A percentile compares a stretch with the other conserved stretches of the same genome.
Conservation (phyloP, 2,329 filamentous ascomycete genomes). For the Colletotrichum sp. region DNA sequence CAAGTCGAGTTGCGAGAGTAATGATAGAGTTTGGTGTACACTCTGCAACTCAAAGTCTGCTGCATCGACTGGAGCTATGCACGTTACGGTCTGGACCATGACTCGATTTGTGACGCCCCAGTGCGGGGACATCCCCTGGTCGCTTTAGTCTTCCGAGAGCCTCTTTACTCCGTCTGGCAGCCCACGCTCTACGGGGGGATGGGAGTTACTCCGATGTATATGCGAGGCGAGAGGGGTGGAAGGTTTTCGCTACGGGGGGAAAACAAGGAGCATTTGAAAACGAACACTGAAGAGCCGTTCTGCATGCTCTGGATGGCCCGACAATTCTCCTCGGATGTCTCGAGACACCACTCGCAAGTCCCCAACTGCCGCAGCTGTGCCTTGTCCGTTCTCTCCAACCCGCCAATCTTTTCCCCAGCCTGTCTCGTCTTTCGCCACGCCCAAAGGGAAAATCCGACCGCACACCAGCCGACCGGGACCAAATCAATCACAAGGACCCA, state of each 20-base stretch:
- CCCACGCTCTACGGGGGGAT: background rate
- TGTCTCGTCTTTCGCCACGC: background rate
- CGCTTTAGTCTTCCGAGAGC: background rate
- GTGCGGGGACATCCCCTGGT: slow-evolving; percentile 7
- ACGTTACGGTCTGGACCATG: background rate
- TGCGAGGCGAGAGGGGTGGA: background rate
- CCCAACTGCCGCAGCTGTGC: background rate
- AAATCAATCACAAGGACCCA: background rate
- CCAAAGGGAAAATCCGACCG: background rate
- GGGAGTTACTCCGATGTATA: slow-evolving; percentile 12
- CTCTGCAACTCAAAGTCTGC: background rate
- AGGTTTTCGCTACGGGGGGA: background rate
- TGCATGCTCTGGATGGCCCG: background rate
- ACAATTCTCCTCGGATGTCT: slow-evolving; percentile 18
- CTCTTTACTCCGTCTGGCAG: background rate
- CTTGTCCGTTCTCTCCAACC: background rate
- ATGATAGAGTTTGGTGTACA: background rate
- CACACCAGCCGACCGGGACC: background rate
- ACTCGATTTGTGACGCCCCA: slow-evolving; percentile 1
- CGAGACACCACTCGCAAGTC: background rate
- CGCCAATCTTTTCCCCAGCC: background rate
- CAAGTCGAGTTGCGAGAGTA: background rate
- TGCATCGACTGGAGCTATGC: background rate
- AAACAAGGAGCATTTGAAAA: background rate
- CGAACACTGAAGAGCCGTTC: background rate